Conservation (phyloP, 176 grass and related monocot genomes). For the Saccharum officinarum region DNA sequence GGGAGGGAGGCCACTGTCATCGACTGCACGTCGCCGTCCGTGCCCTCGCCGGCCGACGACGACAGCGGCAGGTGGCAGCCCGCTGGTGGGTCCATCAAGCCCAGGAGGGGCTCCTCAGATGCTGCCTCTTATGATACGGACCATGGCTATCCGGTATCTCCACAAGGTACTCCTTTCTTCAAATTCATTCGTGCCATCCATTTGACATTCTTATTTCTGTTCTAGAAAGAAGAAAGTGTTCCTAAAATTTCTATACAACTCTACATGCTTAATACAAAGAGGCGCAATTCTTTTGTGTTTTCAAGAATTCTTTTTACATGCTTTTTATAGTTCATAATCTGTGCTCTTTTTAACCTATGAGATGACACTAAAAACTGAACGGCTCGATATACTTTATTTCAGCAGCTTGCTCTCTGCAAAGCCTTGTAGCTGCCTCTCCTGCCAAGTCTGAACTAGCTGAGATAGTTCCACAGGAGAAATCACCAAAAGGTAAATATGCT, state of each 20-base stretch:
- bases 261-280: too few relatives aligned
- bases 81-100: conserved; percentile 38
- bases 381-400: background rate
- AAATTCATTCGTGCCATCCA: background rate
- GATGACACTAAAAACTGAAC: background rate
- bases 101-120: conserved; percentile 34
- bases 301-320: too few relatives aligned
- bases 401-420: conserved; percentile 42
- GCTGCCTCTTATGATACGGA: conserved; percentile 28
- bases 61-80: conserved; percentile 28
- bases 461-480: conserved; percentile 36
- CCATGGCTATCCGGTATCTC: background rate
- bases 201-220: background rate
- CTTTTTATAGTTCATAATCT: too few relatives aligned
- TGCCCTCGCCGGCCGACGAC: conserved; percentile 39
- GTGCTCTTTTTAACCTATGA: background rate
- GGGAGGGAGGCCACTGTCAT: conserved; percentile 44
- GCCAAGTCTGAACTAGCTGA: conserved; percentile 37
- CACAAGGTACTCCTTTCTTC: conserved; percentile 21
- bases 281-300: too few relatives aligned
- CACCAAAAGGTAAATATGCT: conserved; percentile 40
- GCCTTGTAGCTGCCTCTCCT: conserved; percentile 40
- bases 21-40: conserved; percentile 48
- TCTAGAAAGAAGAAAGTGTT: background rate
- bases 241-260: background rate